Evolutionary conservation across 768 basidiomycete genomes (phyloP).

Genomic region (Auriscalpium orientale): DNA sequence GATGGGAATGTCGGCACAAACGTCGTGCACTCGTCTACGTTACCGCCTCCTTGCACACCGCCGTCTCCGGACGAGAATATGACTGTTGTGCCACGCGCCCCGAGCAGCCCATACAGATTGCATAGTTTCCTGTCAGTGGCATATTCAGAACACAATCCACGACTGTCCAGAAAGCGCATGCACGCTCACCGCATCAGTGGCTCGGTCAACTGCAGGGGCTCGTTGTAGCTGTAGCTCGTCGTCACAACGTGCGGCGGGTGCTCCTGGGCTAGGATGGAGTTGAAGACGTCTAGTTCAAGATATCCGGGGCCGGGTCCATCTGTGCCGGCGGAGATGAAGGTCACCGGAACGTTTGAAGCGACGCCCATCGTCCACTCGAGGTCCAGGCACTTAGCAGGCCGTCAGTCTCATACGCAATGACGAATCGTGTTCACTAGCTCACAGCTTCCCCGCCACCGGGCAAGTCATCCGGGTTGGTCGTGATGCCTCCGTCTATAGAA

Average conservation of each 20-base stretch:
- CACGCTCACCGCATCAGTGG: not conserved
- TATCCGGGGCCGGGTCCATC: not conserved
- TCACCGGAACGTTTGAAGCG: conserved; percentile 20
- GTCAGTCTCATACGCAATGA: conserved; percentile 16
- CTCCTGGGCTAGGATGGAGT: conserved; percentile 8
- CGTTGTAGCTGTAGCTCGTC: conserved; percentile 15
- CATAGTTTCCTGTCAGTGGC: conserved; percentile 21
- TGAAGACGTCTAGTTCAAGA: not conserved
- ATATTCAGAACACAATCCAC: not conserved
- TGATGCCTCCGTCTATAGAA: too few relatives aligned
- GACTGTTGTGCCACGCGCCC: conserved; percentile 27
- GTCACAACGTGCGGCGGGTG: conserved; percentile 17
- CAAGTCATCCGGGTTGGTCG: too few relatives aligned
- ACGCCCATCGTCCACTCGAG: conserved; percentile 22
- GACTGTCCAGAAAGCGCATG: too few relatives aligned
- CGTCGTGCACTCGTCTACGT: not conserved
- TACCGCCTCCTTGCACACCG: conserved; percentile 10
- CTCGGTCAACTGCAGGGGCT: conserved; percentile 2
- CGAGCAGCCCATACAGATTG: conserved; percentile 28
- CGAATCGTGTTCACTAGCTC: not conserved
- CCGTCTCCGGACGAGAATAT: conserved; percentile 14
- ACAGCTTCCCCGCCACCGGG: not conserved
- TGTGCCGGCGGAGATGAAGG: conserved; percentile 18
- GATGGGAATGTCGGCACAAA: conserved; percentile 12
- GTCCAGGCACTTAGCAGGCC: not conserved